Conservation (phyloP, 441 rosid genomes). For the Erodium chrysanthum region DNA sequence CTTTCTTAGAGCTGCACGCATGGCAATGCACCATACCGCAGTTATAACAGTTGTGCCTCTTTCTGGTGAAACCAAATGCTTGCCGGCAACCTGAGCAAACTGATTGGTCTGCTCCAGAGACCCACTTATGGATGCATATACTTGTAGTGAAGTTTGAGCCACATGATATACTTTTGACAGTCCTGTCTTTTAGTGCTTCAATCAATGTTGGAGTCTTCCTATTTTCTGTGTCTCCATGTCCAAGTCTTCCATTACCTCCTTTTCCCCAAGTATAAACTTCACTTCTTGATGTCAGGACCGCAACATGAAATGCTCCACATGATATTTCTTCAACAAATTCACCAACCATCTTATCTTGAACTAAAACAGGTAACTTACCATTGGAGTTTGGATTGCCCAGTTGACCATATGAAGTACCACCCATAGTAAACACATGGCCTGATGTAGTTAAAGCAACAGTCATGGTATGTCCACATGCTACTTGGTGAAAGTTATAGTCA, state of each 20-base stretch:
- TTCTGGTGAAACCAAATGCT: conserved; percentile 78
- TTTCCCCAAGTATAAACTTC: conserved; percentile 97
- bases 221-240: conserved; percentile 85
- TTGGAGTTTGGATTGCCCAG: conserved; percentile 78
- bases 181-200: conserved; percentile 87
- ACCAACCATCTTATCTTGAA: conserved; percentile 75
- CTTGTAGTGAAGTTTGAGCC: conserved; percentile 79
- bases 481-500: conserved; percentile 85
- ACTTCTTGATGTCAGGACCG: conserved; percentile 75
- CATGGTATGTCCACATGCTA: conserved; percentile 80
- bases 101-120: conserved; percentile 85
- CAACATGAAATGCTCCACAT: conserved; percentile 93
- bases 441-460: conserved; percentile 77
- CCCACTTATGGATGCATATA: conserved; percentile 91
- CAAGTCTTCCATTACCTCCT: conserved; percentile 91
- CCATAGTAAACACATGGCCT: conserved; percentile 84
- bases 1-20: conserved; percentile 77
- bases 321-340: conserved; percentile 81
- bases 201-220: conserved; percentile 68
- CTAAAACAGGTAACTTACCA: conserved; percentile 67
- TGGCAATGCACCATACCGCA: conserved; percentile 89
- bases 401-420: conserved; percentile 89
- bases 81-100: conserved; percentile 94
- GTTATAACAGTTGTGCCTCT: conserved; percentile 89
- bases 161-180: conserved; percentile 78